These are phyloP conservation scores for Pseudonectria foliicola DNA, from an alignment of 2,329 filamentous ascomycete species.

Conservation along the genomic window DNA sequence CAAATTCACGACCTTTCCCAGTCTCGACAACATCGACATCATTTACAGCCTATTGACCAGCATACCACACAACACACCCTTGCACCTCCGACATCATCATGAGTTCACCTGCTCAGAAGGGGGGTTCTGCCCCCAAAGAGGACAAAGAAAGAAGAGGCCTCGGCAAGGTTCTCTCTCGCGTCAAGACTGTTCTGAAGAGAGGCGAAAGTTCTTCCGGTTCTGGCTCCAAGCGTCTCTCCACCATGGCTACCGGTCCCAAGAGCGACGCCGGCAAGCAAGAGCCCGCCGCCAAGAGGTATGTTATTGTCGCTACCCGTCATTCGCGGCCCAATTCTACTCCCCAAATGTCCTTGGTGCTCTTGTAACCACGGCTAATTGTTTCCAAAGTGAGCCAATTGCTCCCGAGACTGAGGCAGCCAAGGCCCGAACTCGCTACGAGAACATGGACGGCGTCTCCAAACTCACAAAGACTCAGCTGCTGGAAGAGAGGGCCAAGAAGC, in stretches of 20 bases:
- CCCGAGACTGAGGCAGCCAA: conserved; percentile 16
- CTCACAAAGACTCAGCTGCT: conserved; percentile 45
- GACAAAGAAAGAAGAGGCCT: conserved; percentile 40
- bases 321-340: not conserved
- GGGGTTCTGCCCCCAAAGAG: conserved; percentile 26
- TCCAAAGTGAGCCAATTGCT: conserved; percentile 10
- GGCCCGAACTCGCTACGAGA: conserved; percentile 23
- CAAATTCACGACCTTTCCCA: too few species aligned
- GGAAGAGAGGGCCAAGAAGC: conserved; percentile 49
- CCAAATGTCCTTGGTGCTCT: not conserved
- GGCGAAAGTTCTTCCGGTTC: conserved; percentile 27
- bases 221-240: conserved; percentile 22
- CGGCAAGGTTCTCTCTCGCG: conserved; percentile 39
- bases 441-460: conserved; percentile 28
- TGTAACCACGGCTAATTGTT: not conserved
- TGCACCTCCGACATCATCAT: conserved; percentile 22
- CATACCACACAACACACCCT: conserved; percentile 1
- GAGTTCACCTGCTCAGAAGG: conserved; percentile 36
- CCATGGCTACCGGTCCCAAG: conserved; percentile 9
- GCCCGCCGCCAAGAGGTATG: conserved; percentile 20
- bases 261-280: conserved; percentile 11
- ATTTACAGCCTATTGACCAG: too few species aligned
- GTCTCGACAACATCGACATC: too few species aligned
- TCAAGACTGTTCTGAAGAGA: conserved; percentile 45
- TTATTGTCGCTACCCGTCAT: not conserved